These are phyloP conservation scores for Crassisporium funariophilum DNA, from an alignment of 768 basidiomycete species.

Conservation along the genomic window DNA sequence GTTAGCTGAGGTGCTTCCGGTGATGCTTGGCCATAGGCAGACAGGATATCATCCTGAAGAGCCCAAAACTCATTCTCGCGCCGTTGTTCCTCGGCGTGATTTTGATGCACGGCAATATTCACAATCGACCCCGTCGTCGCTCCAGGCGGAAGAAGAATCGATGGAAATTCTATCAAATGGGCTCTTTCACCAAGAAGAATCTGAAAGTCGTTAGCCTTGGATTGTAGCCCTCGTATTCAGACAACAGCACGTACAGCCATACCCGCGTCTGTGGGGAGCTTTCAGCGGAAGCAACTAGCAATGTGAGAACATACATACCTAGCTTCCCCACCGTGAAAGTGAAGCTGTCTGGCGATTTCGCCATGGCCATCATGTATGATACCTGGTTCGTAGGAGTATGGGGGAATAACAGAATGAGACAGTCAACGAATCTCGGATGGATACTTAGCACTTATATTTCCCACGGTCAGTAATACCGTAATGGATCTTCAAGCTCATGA, in stretches of 20 bases:
- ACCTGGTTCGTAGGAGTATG: no score
- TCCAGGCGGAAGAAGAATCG: slow-evolving; percentile 89
- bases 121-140: slow-evolving; percentile 94
- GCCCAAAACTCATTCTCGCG: slow-evolving; percentile 83
- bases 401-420: no score
- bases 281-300: neutral
- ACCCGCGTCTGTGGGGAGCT: slow-evolving; percentile 68
- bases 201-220: slow-evolving; percentile 38
- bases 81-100: slow-evolving; percentile 79
- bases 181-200: slow-evolving; percentile 92
- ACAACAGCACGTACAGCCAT: slow-evolving; percentile 70
- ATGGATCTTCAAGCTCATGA: no score
- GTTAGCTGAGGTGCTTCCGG: slow-evolving; percentile 77
- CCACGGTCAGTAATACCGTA: no score
- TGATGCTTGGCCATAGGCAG: slow-evolving; percentile 65
- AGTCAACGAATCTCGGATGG: no score
- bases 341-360: slow-evolving; percentile 62
- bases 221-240: neutral
- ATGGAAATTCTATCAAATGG: slow-evolving; percentile 97
- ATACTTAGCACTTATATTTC: no score
- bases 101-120: slow-evolving; percentile 93
- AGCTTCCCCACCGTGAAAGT: slow-evolving; percentile 96
- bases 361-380: no score
- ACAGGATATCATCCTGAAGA: slow-evolving; percentile 79
- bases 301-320: slow-evolving; percentile 49